Base-by-base conservation (phyloP, 2,329 filamentous ascomycete genomes). In the Venturia carpophila region DNA sequence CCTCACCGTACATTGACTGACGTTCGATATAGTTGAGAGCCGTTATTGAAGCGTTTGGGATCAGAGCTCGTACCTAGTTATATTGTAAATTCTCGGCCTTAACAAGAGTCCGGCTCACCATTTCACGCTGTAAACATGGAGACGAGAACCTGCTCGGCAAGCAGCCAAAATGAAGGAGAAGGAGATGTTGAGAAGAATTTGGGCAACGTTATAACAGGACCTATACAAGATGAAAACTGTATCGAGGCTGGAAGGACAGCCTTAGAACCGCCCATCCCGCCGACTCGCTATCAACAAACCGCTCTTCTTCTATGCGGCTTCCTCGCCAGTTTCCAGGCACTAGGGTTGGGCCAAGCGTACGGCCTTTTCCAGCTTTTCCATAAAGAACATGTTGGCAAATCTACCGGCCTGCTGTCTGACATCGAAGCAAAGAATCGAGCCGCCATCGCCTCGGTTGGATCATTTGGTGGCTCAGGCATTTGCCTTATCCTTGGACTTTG, bases 331-430 rank as follows among this genome's bases (percentile, higher is more conserved):
- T 37, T 56, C 30, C 49, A 56, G 27, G 24, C 49, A 27, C 19
- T 56, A 13, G 58, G 58, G 3, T 2, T 61, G 13, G 42, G 37
- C 19, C 58, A 61, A n/a, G 37, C 58, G 13, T 61, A 61, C 15
- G 58, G 58, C 27, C 27, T 61, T 24, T 61, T 61, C 17, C 58
- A 61, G n/a, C 37, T 41, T 39, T 61, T 61, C 24, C 58, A 61
- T 24, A 41, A 27, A 11, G 37, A 61, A 27, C 13, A 42, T 15
- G n/a, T 41, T 41, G 58, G 37, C 24, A 41, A 61, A n/a, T 6
- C 34, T 24, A 30, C 37, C 58, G 34, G 13, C 58, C 21, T 61
- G 55, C 19, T 60, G 19, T 41, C 55, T 17, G 19, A 60, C 17
- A 19, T 9, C 37, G 55, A 60, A 17, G 55, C 55, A 5, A 60